phyloP scores from a whole-genome alignment of 306 rosid species.

The Vicia villosa region DNA sequence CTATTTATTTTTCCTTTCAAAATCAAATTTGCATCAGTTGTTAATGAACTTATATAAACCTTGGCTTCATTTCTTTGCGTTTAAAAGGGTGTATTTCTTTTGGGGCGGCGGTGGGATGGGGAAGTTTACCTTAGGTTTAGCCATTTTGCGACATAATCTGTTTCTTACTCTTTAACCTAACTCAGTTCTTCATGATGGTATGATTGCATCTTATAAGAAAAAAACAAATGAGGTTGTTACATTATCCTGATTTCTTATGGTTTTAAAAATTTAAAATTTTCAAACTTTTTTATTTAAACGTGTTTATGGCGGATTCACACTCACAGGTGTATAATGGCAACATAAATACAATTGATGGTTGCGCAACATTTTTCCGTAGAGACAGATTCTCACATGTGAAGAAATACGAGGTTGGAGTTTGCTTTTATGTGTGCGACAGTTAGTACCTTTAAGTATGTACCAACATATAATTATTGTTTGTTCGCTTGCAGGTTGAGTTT shows the following conservation, averaged over 20 bases:
- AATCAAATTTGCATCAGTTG: slow-evolving; percentile 17
- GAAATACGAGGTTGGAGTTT: slow-evolving; percentile 83
- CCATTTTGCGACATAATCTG: neutral
- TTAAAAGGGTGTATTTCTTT: neutral
- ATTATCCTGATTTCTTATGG: slow-evolving; percentile 15
- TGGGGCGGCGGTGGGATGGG: neutral
- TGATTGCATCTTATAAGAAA: slow-evolving; percentile 48
- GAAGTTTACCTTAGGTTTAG: neutral
- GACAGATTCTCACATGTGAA: slow-evolving; percentile 97
- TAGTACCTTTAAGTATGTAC: slow-evolving; percentile 22
- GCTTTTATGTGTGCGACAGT: neutral
- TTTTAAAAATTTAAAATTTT: neutral
- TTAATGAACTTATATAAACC: slow-evolving; percentile 16
- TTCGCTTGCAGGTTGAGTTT: slow-evolving; percentile 86
- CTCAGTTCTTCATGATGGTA: neutral
- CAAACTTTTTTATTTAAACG: slow-evolving; percentile 11
- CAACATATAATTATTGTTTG: slow-evolving; percentile 13
- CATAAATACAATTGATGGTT: slow-evolving; percentile 77
- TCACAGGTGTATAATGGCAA: slow-evolving; percentile 78
- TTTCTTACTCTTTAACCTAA: slow-evolving; percentile 21
- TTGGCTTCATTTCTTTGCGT: neutral
- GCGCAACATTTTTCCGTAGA: slow-evolving; percentile 98
- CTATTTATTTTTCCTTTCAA: neutral
- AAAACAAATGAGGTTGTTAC: slow-evolving; percentile 87
- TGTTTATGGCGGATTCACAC: slow-evolving; percentile 41